Evolutionary conservation across 805 yeast genomes (phyloP), one percentile per base, ranked within the genome.

Genomic region (Candida insectorum): DNA sequence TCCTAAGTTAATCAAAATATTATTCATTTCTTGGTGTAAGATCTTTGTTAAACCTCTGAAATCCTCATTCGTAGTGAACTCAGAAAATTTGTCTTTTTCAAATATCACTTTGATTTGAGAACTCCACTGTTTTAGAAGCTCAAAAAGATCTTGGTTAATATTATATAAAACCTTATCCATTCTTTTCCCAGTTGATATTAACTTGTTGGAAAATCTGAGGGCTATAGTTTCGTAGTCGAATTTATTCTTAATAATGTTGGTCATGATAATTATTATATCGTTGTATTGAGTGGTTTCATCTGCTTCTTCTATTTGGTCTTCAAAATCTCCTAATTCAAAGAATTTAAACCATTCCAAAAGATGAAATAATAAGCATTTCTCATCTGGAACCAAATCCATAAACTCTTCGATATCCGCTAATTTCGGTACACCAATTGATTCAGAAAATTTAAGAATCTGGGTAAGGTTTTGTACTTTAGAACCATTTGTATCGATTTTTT

Each of bases 361-460:
- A 47, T 75, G 79, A 12, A 80, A 69, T 43, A 79, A 65, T 11
- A 80, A 61, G 25, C 79, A 68, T 42, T 75, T 70, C 41, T 80
- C 86, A 41, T 80, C 85, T 0, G 82, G 82, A 16, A 59, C 62
- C 10, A 58, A 48, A 15, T 63, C 58, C 23, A 58, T 58, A 37
- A 79, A 64, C 52, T 77, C 84, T 22, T 75, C 79, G 1, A 65
- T 69, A 33, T 77, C 81, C 4, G 77, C 64, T 31, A 80, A 54
- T 30, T 59, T 64, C 1, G 77, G 74, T 18, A 80, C 73, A 2
- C 72, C 75, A 16, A 74, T 52, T 7, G 62, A 45, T 11, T 62
- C 56, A 10, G 80, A 79, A 18, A 62, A 50, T 2, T 48, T 45
- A 18, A 79, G 49, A 1, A 76, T 71, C 14, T 37, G 49, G 26